Conservation (phyloP, 2,329 filamentous ascomycete species). For the Apiospora kogelbergensis region DNA sequence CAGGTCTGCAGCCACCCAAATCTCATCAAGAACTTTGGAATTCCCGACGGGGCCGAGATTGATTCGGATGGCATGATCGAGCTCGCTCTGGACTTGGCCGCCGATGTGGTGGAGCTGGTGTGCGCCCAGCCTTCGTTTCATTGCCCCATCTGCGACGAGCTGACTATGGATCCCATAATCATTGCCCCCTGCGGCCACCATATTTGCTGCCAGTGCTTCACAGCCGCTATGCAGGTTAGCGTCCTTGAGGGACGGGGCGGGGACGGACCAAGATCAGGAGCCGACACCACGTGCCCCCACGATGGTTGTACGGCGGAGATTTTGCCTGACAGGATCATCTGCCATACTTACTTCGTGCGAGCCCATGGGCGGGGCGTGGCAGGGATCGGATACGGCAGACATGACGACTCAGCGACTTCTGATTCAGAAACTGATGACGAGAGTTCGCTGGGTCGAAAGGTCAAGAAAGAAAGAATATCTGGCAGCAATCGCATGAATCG, state of each 20-base stretch:
- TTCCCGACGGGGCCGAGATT: constrained; percentile 28
- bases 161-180: constrained; percentile 24
- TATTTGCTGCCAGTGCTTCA: constrained; percentile 29
- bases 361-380: constrained; percentile 15
- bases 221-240: constrained; percentile 19
- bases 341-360: constrained; percentile 23
- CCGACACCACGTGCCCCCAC: not conserved
- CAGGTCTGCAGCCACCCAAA: constrained; percentile 82
- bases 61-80: constrained; percentile 27
- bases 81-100: constrained; percentile 22
- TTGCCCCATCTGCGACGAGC: constrained; percentile 25
- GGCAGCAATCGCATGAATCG: not conserved
- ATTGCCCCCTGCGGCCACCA: constrained; percentile 31
- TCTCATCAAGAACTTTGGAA: constrained; percentile 50
- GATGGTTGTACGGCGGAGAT: constrained; percentile 18
- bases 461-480: not conserved
- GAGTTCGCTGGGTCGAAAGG: too few relatives aligned
- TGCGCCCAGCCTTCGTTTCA: constrained; percentile 19
- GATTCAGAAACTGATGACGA: not conserved
- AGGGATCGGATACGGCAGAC: not conserved
- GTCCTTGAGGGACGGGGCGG: constrained; percentile 12
- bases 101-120: constrained; percentile 19
- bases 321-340: constrained; percentile 23
- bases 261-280: not conserved
- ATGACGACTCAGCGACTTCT: not conserved